A percentile compares a stretch with the other conserved stretches of the same genome.
These are phyloP conservation scores for Strobilomyces echinocephalus DNA, from an alignment of 768 basidiomycete genomes.

Conservation along the genomic window DNA sequence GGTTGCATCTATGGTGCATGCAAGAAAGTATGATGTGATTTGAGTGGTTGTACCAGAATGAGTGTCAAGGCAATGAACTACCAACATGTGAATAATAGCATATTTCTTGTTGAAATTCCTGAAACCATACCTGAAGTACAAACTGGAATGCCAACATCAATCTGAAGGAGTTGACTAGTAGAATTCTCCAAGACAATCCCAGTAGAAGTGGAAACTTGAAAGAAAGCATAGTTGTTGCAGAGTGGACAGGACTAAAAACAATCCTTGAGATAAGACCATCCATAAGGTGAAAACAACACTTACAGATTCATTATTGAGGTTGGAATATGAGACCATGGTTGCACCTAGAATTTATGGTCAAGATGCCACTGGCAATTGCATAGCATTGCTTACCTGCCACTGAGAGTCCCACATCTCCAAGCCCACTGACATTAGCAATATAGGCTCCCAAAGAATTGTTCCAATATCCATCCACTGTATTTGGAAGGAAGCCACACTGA, in stretches of 20 bases:
- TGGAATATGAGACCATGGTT: not conserved
- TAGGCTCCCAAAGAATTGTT: not conserved
- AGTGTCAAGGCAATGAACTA: no score
- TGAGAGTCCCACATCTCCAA: not conserved
- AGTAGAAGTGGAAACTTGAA: not conserved
- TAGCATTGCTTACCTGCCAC: not conserved
- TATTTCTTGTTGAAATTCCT: no score
- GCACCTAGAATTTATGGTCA: not conserved
- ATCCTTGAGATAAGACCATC: no score
- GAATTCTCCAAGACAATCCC: not conserved
- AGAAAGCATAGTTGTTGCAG: no score
- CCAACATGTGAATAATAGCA: no score
- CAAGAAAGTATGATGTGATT: no score
- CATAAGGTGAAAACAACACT: no score
- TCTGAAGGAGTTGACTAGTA: not conserved
- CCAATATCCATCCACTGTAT: no score
- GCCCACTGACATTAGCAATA: constrained; percentile 2
- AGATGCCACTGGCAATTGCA: not conserved
- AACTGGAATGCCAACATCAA: not conserved
- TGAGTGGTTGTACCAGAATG: no score
- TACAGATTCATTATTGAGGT: no score
- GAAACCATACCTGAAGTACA: no score
- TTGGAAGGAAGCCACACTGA: not conserved
- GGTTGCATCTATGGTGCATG: no score
- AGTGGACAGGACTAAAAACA: not conserved